Base-by-base conservation (phyloP, 2,329 filamentous ascomycete species). In the Leptographium flavum region DNA sequence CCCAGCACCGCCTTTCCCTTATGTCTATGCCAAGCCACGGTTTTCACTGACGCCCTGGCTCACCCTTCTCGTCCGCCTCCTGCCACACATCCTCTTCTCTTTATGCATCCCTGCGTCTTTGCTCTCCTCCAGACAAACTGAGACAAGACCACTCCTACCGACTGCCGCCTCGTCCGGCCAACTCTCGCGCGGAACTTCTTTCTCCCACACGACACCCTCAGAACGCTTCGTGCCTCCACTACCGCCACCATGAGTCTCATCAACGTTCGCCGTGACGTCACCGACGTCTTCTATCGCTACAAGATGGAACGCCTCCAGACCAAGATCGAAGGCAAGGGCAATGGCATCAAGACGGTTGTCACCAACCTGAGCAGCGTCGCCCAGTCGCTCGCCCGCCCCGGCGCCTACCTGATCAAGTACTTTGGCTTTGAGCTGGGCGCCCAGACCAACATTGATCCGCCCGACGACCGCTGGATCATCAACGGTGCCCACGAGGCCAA, bases 381-480 rank as follows among this genome's bases (percentile, higher is more conserved):
- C 57, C 74, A 84, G 60, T 93, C 90, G 52, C 79, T 98, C 56
- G 87, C 86, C 58, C 90, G 92, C 57, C 90, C 90, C 53, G 87
- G 88, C 53, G 74, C 86, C 60, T 94, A 95, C 65, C 78, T 98
- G 62, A 96, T 98, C 81, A 98, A 98, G 73, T 98, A 94, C 73
- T 98, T 98, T 60, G 92, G 92, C 57, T 96, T 98, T 64, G 92
- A 98, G 70, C 81, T 98, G 48, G 92, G 92, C 63, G 92, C 92
- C 57, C 92, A 96, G 73, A 95, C 92, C 71, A 96, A 95, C 70
- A 88, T 87, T 57, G 92, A 95, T 63, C 90, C 92, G 54, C 81
- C 87, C 58, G 90, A 96, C 64, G 92, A 98, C 64, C 92, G 92
- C 63, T 98, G 92, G 90, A 98, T 98, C 70, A 96, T 98, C 77